Evolutionary conservation across 2,329 filamentous ascomycete genomes (phyloP).

Genomic region (Achaetomium macrosporum): DNA sequence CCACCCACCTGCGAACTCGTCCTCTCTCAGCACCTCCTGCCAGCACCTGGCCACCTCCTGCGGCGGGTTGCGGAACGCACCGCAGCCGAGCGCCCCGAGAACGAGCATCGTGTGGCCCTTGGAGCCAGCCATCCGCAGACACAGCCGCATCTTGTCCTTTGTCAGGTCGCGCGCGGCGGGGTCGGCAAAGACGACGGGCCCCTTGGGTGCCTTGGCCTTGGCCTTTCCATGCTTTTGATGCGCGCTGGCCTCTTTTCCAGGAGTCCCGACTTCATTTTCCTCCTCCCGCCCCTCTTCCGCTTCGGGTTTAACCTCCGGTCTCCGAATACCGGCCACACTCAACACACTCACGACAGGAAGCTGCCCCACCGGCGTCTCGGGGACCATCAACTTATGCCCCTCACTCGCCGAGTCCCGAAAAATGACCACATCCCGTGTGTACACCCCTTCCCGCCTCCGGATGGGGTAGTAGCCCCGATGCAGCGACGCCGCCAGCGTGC

Average conservation of each 20-base stretch:
- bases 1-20: constrained; percentile 59
- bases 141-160: constrained; percentile 57
- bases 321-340: constrained; percentile 46
- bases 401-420: constrained; percentile 24
- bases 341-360: constrained; percentile 54
- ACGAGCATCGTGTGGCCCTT: constrained; percentile 54
- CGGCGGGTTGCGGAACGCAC: constrained; percentile 58
- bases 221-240: neutral
- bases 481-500: constrained; percentile 16
- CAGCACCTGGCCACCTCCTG: constrained; percentile 58
- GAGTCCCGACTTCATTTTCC: neutral
- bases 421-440: constrained; percentile 31
- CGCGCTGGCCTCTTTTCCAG: neutral
- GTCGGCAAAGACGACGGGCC: constrained; percentile 34
- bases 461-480: constrained; percentile 14
- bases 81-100: constrained; percentile 64
- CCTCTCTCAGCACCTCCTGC: constrained; percentile 52
- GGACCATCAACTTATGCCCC: constrained; percentile 26
- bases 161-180: constrained; percentile 45
- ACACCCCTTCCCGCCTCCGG: constrained; percentile 20
- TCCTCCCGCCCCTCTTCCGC: neutral
- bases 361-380: constrained; percentile 14
- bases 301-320: constrained; percentile 6
- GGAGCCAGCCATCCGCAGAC: constrained; percentile 53
- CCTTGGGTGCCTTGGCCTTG: constrained; percentile 1